phyloP scores from a whole-genome alignment of 371 early-diverging fungal species.

The Fennellomyces sp. region DNA sequence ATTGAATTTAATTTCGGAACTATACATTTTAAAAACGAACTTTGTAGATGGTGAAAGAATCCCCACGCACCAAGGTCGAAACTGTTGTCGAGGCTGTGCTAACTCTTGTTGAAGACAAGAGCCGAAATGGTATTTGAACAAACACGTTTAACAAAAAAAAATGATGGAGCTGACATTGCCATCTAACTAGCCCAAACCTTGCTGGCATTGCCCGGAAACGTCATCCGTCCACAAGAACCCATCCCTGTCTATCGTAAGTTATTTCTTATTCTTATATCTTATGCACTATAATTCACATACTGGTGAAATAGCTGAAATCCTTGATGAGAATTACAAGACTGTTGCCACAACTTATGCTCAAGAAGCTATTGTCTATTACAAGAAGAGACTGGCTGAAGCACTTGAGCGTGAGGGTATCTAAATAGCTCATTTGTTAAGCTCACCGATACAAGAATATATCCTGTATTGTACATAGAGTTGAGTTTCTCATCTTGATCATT shows the following conservation, averaged over 20 bases:
- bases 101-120: constrained; percentile 48
- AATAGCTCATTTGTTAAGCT: not conserved
- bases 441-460: too few relatives aligned
- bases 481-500: too few relatives aligned
- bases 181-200: constrained; percentile 15
- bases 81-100: constrained; percentile 59
- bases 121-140: constrained; percentile 36
- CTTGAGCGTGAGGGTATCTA: constrained; percentile 12
- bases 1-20: too few relatives aligned
- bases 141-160: not conserved
- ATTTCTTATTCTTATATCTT: too few relatives aligned
- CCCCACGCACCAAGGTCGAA: constrained; percentile 42
- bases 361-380: constrained; percentile 3
- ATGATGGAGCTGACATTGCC: not conserved
- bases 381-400: constrained; percentile 13
- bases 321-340: not conserved
- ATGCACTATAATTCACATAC: too few relatives aligned
- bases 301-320: constrained; percentile 3
- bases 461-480: too few relatives aligned
- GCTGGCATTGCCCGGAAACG: constrained; percentile 22
- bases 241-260: constrained; percentile 13
- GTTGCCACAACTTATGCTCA: not conserved
- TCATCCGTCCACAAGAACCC: constrained; percentile 11
- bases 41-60: constrained; percentile 3
- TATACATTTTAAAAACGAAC: too few relatives aligned